phyloP scores from a whole-genome alignment of 306 rosid genomes.

The Cucurbita ficifolia region DNA sequence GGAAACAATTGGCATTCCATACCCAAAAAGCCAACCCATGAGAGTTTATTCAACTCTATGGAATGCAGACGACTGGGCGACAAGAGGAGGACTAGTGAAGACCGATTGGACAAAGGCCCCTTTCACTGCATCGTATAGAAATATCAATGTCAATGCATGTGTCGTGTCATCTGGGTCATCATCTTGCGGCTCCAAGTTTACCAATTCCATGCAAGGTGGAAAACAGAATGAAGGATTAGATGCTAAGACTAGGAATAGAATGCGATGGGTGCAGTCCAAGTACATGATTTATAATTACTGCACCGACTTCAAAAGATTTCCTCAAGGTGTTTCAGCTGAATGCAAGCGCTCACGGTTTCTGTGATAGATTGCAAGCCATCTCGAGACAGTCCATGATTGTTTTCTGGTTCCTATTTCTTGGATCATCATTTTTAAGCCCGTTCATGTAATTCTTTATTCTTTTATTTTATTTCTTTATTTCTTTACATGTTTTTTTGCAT shows the following conservation, averaged over 20 bases:
- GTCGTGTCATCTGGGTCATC: conserved; percentile 3
- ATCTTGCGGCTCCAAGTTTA: background rate
- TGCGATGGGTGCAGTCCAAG: conserved; percentile 34
- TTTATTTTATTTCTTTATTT: background rate
- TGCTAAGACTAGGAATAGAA: conserved; percentile 17
- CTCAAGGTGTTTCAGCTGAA: conserved; percentile 28
- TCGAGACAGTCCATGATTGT: background rate
- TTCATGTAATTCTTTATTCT: background rate
- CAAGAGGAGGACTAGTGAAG: conserved; percentile 31
- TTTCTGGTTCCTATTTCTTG: background rate
- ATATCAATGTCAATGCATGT: conserved; percentile 22
- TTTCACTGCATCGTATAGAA: conserved; percentile 26
- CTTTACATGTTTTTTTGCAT: background rate
- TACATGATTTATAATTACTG: conserved; percentile 40
- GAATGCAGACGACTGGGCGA: conserved; percentile 40
- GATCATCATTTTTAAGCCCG: background rate
- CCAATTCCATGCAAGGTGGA: background rate
- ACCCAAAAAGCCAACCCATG: conserved; percentile 27
- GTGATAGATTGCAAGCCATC: background rate
- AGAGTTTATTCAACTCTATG: conserved; percentile 27
- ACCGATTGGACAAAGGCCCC: conserved; percentile 42
- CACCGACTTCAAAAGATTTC: conserved; percentile 22
- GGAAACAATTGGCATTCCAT: conserved; percentile 19
- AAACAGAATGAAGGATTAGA: conserved; percentile 15
- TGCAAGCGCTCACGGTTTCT: conserved; percentile 16